Base-by-base conservation (phyloP, 2,329 filamentous ascomycete genomes). In the Claviceps sp. region DNA sequence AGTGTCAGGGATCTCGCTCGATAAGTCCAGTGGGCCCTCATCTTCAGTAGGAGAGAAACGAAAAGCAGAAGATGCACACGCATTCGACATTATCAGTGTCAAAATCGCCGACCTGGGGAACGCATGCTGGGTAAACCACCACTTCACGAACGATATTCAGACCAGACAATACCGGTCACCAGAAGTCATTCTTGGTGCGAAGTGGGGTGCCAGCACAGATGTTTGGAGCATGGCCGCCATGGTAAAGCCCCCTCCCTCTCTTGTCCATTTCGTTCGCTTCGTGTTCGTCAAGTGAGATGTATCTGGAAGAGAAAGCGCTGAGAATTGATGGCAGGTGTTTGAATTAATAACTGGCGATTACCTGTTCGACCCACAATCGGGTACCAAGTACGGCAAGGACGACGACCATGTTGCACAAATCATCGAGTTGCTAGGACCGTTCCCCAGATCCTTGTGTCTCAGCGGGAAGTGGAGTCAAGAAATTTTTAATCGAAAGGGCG, bases 151-250 rank as follows among this genome's bases (percentile, higher is more conserved):
- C 65, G 93, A 98, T 66, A 98, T 98, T 62, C 93, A 98, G 67
- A 98, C 93, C 8, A 79, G 93, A 62, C 93, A 98, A 70, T 98
- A 98, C 69, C 79, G 93, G 53, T 97, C 93, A 1, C 93, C 93
- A 1, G 93, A 98, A 70, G 93, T 98, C 52, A 97, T 98, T 55
- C 74, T 98, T 20, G 93, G 93, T 41, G 82, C 89, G 3, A 97
- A 97, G 73, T 98, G 93, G 93, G 93, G 93, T 59, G 93, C 93
- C n/a, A 97, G 91, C 65, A 97, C 93, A 1, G 93, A 98, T 69
- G 87, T 97, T 7, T 98, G 93, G 93, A 97, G 91, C 70, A 98
- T 98, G 93, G 90, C 93, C 54, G 87, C 87, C 59, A 98, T 98
- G 93, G 93, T 97, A 77, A 62, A 81, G 30, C 22, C n/a, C 26